These are phyloP conservation scores for Phialophora chinensis DNA, from an alignment of 2,329 filamentous ascomycete genomes.

Conservation along the genomic window DNA sequence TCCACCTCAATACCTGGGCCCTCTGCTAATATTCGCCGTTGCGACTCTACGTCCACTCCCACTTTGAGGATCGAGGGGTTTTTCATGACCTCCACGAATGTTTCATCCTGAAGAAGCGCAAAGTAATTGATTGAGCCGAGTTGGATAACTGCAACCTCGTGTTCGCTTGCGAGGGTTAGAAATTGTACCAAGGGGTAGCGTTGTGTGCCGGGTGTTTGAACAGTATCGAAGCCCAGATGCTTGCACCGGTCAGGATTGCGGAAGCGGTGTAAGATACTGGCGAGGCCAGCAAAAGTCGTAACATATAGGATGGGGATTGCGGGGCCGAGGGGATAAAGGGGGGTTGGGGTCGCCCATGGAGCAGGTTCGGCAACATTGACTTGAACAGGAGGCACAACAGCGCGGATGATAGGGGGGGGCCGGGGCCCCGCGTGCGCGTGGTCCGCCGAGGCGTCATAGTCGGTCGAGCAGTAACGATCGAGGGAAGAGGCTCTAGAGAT, in stretches of 20 bases:
- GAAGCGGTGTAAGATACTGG: slow-evolving; percentile 20
- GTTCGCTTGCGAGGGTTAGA: slow-evolving; percentile 22
- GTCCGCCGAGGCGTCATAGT: background rate
- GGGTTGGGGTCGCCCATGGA: slow-evolving; percentile 16
- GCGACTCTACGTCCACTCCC: slow-evolving; percentile 24
- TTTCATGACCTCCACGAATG: slow-evolving; percentile 17
- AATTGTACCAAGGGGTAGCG: slow-evolving; percentile 16
- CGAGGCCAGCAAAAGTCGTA: background rate
- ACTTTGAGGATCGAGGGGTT: slow-evolving; percentile 29
- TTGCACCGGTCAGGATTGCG: slow-evolving; percentile 1
- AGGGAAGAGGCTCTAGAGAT: background rate
- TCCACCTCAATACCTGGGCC: slow-evolving; percentile 18
- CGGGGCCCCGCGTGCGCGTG: background rate
- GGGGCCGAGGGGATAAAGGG: slow-evolving; percentile 23
- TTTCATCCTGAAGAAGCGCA: slow-evolving; percentile 1
- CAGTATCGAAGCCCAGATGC: slow-evolving; percentile 24
- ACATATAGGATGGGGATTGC: slow-evolving; percentile 25
- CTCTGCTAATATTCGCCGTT: slow-evolving; percentile 12
- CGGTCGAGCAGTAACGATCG: background rate
- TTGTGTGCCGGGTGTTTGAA: background rate
- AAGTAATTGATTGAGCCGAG: slow-evolving; percentile 17
- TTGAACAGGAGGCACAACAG: background rate
- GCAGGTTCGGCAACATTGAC: background rate
- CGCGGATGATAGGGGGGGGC: background rate
- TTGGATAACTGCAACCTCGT: slow-evolving; percentile 25